Percentiles rank a stretch among this genome's conserved stretches.
phyloP scores from a whole-genome alignment of 2,329 filamentous ascomycete genomes.

The Aspergillus udagawae region DNA sequence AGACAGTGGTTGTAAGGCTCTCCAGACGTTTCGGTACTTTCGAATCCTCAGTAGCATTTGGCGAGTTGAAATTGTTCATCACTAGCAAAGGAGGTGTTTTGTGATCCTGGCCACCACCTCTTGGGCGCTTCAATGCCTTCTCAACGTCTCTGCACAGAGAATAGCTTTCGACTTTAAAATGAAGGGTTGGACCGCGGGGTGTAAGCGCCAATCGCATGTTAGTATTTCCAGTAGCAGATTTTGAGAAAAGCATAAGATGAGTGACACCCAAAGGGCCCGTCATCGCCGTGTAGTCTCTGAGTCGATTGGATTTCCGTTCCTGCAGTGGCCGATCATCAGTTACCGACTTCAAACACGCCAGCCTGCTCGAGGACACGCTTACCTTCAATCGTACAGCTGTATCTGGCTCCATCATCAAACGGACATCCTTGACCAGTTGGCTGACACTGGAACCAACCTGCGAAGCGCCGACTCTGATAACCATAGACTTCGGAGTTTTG shows the following conservation, averaged over 20 bases:
- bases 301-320: slow-evolving; percentile 80
- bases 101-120: slow-evolving; percentile 79
- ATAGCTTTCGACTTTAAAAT: slow-evolving; percentile 94
- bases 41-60: slow-evolving; percentile 51
- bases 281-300: slow-evolving; percentile 94
- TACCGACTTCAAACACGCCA: background rate
- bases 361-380: slow-evolving; percentile 7
- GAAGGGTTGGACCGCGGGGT: slow-evolving; percentile 84
- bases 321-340: slow-evolving; percentile 14
- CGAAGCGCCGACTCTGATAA: slow-evolving; percentile 91
- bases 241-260: slow-evolving; percentile 88
- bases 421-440: slow-evolving; percentile 86
- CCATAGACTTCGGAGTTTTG: slow-evolving; percentile 89
- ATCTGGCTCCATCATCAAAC: slow-evolving; percentile 91
- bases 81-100: slow-evolving; percentile 83
- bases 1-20: slow-evolving; percentile 85
- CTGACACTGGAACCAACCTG: slow-evolving; percentile 89
- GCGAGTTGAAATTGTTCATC: slow-evolving; percentile 92
- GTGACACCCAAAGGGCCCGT: slow-evolving; percentile 88
- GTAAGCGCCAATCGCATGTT: slow-evolving; percentile 85
- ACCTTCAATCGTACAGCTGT: slow-evolving; percentile 82
- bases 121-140: slow-evolving; percentile 76
- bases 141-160: slow-evolving; percentile 88
- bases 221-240: slow-evolving; percentile 83
- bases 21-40: slow-evolving; percentile 92